Conservation (phyloP, 345 rosid genomes). For the Excoecaria cochinchinensis region DNA sequence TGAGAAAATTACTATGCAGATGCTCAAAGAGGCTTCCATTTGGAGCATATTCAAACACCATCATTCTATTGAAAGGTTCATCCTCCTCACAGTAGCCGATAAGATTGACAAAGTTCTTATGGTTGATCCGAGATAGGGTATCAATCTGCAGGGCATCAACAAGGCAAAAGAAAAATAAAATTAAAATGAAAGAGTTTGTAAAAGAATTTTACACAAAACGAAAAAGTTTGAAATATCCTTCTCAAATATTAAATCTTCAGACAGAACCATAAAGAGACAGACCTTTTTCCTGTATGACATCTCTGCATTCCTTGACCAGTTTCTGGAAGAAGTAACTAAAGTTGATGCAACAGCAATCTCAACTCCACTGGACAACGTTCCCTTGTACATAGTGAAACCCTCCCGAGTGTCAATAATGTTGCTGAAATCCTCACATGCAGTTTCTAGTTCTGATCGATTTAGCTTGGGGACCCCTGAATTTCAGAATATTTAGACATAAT, state of each 20-base stretch:
- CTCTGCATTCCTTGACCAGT: slow-evolving; percentile 69
- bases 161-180: neutral
- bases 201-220: neutral
- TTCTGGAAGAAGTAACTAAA: slow-evolving; percentile 43
- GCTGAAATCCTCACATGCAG: slow-evolving; percentile 99
- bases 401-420: slow-evolving; percentile 67
- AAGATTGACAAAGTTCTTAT: slow-evolving; percentile 90
- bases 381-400: slow-evolving; percentile 70
- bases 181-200: too few species aligned
- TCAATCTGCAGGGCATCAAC: slow-evolving; percentile 48
- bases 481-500: neutral
- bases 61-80: slow-evolving; percentile 88
- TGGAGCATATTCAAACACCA: slow-evolving; percentile 98
- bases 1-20: slow-evolving; percentile 60
- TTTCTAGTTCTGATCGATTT: slow-evolving; percentile 77
- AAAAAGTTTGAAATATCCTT: neutral
- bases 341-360: slow-evolving; percentile 87
- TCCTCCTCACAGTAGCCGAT: slow-evolving; percentile 85
- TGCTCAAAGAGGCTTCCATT: slow-evolving; percentile 86
- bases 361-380: slow-evolving; percentile 96
- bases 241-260: neutral
- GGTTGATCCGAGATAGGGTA: slow-evolving; percentile 73
- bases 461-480: slow-evolving; percentile 89
- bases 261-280: neutral
- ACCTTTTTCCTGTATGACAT: slow-evolving; percentile 77